A percentile compares a stretch with the other conserved stretches of the same genome.
These are phyloP conservation scores for Collybia mongolica DNA, from an alignment of 768 basidiomycete species.

Conservation along the genomic window DNA sequence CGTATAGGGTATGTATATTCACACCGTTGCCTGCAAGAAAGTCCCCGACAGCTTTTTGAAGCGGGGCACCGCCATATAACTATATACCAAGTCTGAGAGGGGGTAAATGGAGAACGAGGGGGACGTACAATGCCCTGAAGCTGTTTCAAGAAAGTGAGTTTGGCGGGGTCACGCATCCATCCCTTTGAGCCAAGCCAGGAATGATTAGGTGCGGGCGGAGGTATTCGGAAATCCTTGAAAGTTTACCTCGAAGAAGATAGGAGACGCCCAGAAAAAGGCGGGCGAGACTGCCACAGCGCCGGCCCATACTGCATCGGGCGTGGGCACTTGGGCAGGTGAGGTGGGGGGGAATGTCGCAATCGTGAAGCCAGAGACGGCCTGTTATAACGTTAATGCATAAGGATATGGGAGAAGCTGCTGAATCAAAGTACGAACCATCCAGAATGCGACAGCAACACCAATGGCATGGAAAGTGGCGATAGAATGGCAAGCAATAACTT, in stretches of 20 bases:
- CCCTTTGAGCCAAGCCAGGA: constrained; percentile 9
- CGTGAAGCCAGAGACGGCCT: constrained; percentile 5
- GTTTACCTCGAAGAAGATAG: constrained; percentile 21
- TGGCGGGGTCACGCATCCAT: constrained; percentile 17
- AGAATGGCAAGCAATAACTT: constrained; percentile 1
- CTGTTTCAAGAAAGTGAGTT: constrained; percentile 14
- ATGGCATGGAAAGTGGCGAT: constrained; percentile 8
- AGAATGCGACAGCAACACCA: constrained; percentile 1
- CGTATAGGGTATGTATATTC: constrained; percentile 29
- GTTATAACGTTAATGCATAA: not conserved
- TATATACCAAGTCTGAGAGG: not conserved
- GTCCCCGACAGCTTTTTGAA: constrained; percentile 24
- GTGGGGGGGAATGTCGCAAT: constrained; percentile 7
- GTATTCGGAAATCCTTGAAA: too few species aligned
- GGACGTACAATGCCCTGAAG: constrained; percentile 16
- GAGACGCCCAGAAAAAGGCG: constrained; percentile 11
- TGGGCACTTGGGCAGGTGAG: constrained; percentile 11
- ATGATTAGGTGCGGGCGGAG: not conserved
- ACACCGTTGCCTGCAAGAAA: constrained; percentile 14
- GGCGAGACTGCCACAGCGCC: constrained; percentile 7
- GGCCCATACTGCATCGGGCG: constrained; percentile 15
- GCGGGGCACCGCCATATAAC: constrained; percentile 22
- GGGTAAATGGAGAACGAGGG: not conserved
- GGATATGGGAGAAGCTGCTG: not conserved
- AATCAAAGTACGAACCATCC: constrained; percentile 3